Conservation (phyloP, 2,329 filamentous ascomycete species). For the Penicillium nordicum region DNA sequence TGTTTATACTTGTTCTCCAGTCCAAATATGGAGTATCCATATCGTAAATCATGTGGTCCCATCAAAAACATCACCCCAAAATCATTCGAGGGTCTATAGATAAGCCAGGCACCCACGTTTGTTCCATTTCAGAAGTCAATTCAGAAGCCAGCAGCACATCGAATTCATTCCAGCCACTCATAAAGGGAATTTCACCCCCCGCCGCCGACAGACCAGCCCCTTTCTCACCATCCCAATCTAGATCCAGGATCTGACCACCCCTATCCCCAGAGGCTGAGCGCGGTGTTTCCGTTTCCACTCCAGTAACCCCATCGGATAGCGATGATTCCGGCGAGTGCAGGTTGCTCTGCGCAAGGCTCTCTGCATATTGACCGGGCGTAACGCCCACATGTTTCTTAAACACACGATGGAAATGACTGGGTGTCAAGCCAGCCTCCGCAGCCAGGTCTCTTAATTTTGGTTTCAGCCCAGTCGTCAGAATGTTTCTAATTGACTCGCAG, state of each 20-base stretch:
- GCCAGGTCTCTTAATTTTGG: conserved; percentile 48
- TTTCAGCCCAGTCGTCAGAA: conserved; percentile 24
- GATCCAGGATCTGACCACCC: conserved; percentile 3
- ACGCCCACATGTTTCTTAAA: conserved; percentile 53
- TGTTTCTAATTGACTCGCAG: conserved; percentile 31
- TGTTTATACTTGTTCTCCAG: not conserved
- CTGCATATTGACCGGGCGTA: conserved; percentile 46
- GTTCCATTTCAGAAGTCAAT: conserved; percentile 26
- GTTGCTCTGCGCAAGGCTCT: conserved; percentile 11
- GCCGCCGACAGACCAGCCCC: conserved; percentile 10
- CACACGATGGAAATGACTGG: conserved; percentile 54
- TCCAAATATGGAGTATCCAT: not conserved
- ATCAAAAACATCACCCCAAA: not conserved
- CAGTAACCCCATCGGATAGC: conserved; percentile 5
- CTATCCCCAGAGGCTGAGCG: not conserved
- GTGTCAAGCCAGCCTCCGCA: conserved; percentile 46
- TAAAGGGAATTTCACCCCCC: not conserved
- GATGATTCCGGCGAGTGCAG: not conserved
- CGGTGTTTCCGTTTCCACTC: conserved; percentile 15
- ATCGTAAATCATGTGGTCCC: not conserved
- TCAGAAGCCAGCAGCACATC: conserved; percentile 34
- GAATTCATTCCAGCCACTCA: conserved; percentile 36
- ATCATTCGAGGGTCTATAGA: conserved; percentile 19
- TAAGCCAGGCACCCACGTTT: conserved; percentile 8
- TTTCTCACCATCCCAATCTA: conserved; percentile 16